Evolutionary conservation across 208 protist genomes (phyloP).

Genomic region (Acanthamoeba rhysodes): DNA sequence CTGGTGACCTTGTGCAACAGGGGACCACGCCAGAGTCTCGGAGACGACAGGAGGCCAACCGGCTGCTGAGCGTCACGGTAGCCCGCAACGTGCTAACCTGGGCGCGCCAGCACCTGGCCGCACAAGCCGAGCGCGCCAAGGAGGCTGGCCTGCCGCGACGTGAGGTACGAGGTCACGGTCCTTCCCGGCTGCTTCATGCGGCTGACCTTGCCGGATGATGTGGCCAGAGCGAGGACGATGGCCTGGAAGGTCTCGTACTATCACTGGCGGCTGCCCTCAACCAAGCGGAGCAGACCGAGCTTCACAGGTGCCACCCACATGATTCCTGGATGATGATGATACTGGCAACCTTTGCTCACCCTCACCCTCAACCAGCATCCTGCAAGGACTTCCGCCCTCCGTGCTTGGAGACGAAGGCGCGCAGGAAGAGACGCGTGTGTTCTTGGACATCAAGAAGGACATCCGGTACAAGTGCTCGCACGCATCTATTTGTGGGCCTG

Average conservation of each 20-base stretch:
- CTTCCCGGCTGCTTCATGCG: too few relatives aligned
- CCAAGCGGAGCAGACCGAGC: neutral
- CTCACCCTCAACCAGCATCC: neutral
- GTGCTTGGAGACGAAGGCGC: constrained; percentile 46
- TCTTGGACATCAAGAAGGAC: constrained; percentile 51
- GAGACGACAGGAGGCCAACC: neutral
- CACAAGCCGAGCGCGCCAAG: neutral
- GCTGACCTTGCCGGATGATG: neutral
- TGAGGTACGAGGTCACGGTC: neutral
- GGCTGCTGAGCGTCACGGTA: neutral
- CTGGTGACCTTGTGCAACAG: neutral
- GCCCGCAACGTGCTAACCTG: constrained; percentile 47
- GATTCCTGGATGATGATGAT: too few relatives aligned
- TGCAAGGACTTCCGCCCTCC: constrained; percentile 10
- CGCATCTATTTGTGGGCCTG: neutral
- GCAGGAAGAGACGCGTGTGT: constrained; percentile 52
- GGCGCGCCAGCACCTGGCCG: neutral
- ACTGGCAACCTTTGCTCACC: too few relatives aligned
- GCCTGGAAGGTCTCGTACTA: neutral
- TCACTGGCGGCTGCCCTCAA: constrained; percentile 20
- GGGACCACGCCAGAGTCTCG: too few relatives aligned
- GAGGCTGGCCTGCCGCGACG: neutral
- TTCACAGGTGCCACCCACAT: too few relatives aligned
- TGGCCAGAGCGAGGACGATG: neutral
- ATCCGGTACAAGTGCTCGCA: neutral